A percentile compares a stretch with the other conserved stretches of the same genome.
Evolutionary conservation across 2,329 filamentous ascomycete genomes (phyloP).

Genomic region (Parafenestella ontariensis): DNA sequence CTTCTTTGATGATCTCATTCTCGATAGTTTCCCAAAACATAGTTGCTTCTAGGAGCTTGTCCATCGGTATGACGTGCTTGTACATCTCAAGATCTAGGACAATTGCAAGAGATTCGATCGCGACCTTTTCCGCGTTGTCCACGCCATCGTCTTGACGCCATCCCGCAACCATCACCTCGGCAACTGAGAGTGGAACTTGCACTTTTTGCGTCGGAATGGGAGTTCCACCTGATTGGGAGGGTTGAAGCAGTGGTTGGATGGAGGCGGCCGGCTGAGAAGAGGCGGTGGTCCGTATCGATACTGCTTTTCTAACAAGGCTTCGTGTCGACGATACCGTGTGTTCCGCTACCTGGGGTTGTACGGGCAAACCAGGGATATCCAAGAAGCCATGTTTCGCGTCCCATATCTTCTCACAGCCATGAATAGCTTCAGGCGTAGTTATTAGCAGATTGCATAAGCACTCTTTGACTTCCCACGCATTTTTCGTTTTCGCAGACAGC

Average conservation of each 20-base stretch:
- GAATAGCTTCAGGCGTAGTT: slow-evolving; percentile 19
- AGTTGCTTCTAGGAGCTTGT: slow-evolving; percentile 23
- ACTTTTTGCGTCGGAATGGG: not conserved
- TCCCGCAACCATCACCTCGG: slow-evolving; percentile 35
- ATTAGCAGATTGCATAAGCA: slow-evolving; percentile 17
- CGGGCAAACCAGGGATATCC: slow-evolving; percentile 15
- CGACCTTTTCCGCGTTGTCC: slow-evolving; percentile 13
- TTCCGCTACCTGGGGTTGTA: not conserved
- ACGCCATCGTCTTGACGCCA: slow-evolving; percentile 28
- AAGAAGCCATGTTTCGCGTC: slow-evolving; percentile 25
- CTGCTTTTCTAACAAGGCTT: not conserved
- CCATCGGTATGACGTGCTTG: slow-evolving; percentile 10
- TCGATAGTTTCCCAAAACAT: slow-evolving; percentile 29
- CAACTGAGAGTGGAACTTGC: slow-evolving; percentile 21
- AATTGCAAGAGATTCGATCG: slow-evolving; percentile 26
- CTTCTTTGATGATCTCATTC: slow-evolving; percentile 32
- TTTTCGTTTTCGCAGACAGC: slow-evolving; percentile 12
- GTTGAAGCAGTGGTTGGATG: not conserved
- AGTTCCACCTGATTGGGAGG: not conserved
- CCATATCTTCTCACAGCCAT: slow-evolving; percentile 32
- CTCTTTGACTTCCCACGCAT: slow-evolving; percentile 19
- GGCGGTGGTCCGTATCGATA: not conserved
- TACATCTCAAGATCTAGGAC: slow-evolving; percentile 26
- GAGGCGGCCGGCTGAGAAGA: not conserved
- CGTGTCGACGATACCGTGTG: not conserved